Percentiles rank a stretch among this genome's conserved stretches.
Evolutionary conservation across 2,329 filamentous ascomycete genomes (phyloP).

Genomic region (Aspergillus melleus): DNA sequence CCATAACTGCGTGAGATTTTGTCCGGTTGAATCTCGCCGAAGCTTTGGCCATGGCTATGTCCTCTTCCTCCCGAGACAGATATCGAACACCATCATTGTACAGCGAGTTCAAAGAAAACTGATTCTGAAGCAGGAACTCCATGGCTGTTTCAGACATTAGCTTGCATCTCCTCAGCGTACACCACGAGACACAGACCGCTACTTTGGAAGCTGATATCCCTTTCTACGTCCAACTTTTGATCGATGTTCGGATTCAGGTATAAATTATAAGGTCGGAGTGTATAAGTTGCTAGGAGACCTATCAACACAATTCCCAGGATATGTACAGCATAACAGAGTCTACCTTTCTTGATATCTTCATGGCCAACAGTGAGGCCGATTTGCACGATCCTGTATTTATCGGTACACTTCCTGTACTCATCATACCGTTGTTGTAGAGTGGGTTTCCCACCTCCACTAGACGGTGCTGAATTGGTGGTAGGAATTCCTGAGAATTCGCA

Average conservation of each 20-base stretch:
- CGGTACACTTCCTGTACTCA: slow-evolving; percentile 61
- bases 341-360: slow-evolving; percentile 55
- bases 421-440: slow-evolving; percentile 62
- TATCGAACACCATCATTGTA: slow-evolving; percentile 62
- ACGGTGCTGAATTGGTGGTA: slow-evolving; percentile 37
- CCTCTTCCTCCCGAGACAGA: slow-evolving; percentile 61
- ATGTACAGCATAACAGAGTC: slow-evolving; percentile 6
- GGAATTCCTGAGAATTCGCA: slow-evolving; percentile 67
- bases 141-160: slow-evolving; percentile 44
- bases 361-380: slow-evolving; percentile 66
- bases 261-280: slow-evolving; percentile 65
- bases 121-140: slow-evolving; percentile 60
- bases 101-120: slow-evolving; percentile 59
- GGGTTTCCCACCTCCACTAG: slow-evolving; percentile 44
- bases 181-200: slow-evolving; percentile 40
- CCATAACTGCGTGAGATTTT: slow-evolving; percentile 41
- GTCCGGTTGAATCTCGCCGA: slow-evolving; percentile 42
- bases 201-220: slow-evolving; percentile 60
- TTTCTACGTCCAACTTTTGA: slow-evolving; percentile 56
- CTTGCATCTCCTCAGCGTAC: background rate
- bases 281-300: slow-evolving; percentile 48
- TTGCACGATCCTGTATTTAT: slow-evolving; percentile 65
- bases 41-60: slow-evolving; percentile 46
- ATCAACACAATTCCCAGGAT: slow-evolving; percentile 5
- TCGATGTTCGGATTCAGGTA: slow-evolving; percentile 58